A percentile compares a stretch with the other conserved stretches of the same genome.
These are phyloP conservation scores for Pythium myriotylum DNA, from an alignment of 352 stramenopile species.

Conservation along the genomic window DNA sequence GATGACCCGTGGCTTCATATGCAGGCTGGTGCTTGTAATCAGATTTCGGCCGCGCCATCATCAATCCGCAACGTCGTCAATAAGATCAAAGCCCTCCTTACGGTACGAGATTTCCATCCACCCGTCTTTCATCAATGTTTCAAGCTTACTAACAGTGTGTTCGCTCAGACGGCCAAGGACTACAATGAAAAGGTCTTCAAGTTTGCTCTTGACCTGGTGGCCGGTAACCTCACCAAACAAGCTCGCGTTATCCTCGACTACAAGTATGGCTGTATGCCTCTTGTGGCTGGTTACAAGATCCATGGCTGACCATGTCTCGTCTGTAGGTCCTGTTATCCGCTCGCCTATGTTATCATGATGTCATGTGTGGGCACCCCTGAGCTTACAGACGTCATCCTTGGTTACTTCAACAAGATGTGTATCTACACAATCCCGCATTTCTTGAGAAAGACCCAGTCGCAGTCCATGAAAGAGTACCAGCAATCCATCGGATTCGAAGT, in stretches of 20 bases:
- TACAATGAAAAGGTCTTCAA: constrained; percentile 67
- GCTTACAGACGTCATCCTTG: constrained; percentile 70
- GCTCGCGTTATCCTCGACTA: constrained; percentile 69
- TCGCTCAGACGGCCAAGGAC: constrained; percentile 48
- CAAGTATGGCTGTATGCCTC: constrained; percentile 64
- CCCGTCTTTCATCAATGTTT: background rate
- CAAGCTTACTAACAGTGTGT: too few species aligned
- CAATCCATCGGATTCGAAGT: constrained; percentile 64
- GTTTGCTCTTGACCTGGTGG: constrained; percentile 73
- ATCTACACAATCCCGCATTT: constrained; percentile 75
- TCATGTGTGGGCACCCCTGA: constrained; percentile 71
- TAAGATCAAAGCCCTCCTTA: constrained; percentile 67
- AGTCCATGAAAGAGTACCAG: constrained; percentile 71
- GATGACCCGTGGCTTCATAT: background rate
- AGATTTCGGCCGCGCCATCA: constrained; percentile 73
- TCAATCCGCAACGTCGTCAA: constrained; percentile 62
- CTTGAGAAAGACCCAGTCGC: constrained; percentile 48
- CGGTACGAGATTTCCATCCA: background rate
- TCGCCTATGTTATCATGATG: constrained; percentile 77
- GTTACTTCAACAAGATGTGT: constrained; percentile 74
- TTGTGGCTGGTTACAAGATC: too few species aligned
- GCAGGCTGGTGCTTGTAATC: constrained; percentile 77
- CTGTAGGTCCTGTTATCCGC: constrained; percentile 10
- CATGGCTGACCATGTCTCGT: too few species aligned
- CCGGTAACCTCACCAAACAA: constrained; percentile 71